These are phyloP conservation scores for Hylodesmum podocarpum DNA, from an alignment of 306 rosid genomes.

Conservation along the genomic window DNA sequence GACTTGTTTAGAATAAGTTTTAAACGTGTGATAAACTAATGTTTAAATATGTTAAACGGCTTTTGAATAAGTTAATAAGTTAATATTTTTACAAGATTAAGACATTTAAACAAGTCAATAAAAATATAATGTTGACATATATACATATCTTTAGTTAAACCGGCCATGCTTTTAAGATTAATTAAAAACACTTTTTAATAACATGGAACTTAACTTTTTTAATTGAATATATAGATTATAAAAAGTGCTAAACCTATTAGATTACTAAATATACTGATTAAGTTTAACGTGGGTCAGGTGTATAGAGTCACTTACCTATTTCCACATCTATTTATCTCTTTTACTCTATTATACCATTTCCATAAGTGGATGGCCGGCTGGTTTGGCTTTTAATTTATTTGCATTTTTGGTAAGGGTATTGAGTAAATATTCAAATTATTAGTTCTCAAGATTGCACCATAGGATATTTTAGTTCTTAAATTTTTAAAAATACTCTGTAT, in stretches of 20 bases:
- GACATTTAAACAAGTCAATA: neutral
- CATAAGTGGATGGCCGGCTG: neutral
- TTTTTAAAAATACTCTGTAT: neutral
- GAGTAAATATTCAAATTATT: neutral
- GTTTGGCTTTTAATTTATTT: conserved; percentile 4
- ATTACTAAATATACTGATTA: neutral
- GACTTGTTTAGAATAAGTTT: neutral
- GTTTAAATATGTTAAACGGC: neutral
- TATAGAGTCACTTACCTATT: neutral
- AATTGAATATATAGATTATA: neutral
- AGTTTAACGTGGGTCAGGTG: neutral
- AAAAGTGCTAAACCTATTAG: neutral
- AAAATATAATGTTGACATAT: neutral
- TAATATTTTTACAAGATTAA: neutral
- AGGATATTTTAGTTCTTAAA: neutral
- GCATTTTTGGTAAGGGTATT: conserved; percentile 30
- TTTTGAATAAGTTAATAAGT: neutral
- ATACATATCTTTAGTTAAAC: neutral
- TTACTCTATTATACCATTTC: conserved; percentile 9
- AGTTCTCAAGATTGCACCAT: neutral
- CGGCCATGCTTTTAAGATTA: neutral
- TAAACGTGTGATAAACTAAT: neutral
- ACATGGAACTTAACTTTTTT: neutral
- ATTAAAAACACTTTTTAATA: neutral
- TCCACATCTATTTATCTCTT: neutral